Evolutionary conservation across 148 eudicot species (phyloP).

Genomic region (Cornus florida): DNA sequence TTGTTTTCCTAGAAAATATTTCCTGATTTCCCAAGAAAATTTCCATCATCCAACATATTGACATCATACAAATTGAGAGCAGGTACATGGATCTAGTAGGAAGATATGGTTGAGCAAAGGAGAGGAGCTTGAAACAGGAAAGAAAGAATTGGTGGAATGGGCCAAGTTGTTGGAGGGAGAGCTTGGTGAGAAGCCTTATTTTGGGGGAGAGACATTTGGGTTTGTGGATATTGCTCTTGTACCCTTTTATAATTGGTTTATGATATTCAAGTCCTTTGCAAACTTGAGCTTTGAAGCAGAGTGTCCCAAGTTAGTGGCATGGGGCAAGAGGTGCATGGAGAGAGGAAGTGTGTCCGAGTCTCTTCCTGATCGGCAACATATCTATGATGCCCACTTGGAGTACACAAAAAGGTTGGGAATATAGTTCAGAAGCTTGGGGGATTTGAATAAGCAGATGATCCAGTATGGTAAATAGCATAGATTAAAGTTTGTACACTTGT

Average conservation of each 20-base stretch:
- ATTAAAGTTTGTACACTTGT: too few relatives aligned
- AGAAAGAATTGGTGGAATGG: conserved; percentile 25
- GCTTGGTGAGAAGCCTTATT: conserved; percentile 31
- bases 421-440: too few relatives aligned
- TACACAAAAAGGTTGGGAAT: too few relatives aligned
- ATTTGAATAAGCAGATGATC: too few relatives aligned
- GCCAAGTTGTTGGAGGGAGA: conserved; percentile 23
- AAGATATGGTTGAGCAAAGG: conserved; percentile 19
- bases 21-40: too few relatives aligned
- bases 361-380: conserved; percentile 19
- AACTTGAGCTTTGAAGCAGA: conserved; percentile 11
- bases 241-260: conserved; percentile 14
- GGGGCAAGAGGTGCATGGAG: conserved; percentile 19
- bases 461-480: too few relatives aligned
- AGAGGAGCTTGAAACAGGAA: conserved; percentile 24
- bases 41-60: too few relatives aligned
- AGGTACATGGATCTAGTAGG: too few relatives aligned
- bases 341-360: conserved; percentile 22
- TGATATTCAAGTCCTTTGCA: conserved; percentile 17
- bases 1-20: too few relatives aligned
- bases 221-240: conserved; percentile 15
- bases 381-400: conserved; percentile 10
- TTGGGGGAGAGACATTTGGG: conserved; percentile 30
- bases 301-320: conserved; percentile 15
- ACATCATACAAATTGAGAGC: too few relatives aligned